Base-by-base conservation (phyloP, 2,329 filamentous ascomycete species). In the Rhinocladiella similis region DNA sequence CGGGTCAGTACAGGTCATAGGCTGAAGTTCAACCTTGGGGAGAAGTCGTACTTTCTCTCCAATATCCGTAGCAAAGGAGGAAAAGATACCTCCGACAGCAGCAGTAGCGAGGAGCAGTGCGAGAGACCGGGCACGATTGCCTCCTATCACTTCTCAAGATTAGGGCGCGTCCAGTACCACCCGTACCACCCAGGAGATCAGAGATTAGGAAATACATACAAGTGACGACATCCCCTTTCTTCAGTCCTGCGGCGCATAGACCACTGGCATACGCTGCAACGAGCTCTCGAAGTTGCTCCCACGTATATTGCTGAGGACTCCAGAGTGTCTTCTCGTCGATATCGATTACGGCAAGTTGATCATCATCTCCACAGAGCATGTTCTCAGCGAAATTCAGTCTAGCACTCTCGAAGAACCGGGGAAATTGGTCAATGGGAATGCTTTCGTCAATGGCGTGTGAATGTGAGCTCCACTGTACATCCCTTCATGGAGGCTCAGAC, bases 361-460 rank as follows among this genome's bases (percentile, higher is more conserved):
- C 19, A n/a, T 53, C 54, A 14, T 36, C 14, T 22, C 33, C 25
- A 10, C 18, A 16, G 39, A 59, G 25, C 18, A 56, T 42, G 18
- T 59, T 59, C 53, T 59, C 73, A 2, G 72, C 68, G 49, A 73
- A 74, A 56, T 74, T 75, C 50, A 75, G 60, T 12, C 59, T 45
- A 13, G 70, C 53, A 1, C 67, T 67, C 19, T 68, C 63, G 55
- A 75, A 77, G 61, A 74, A 77, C 9, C 63, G 59, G 1, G 71
- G 73, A 39, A 73, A 70, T 1, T 67, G 61, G 41, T 69, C 69
- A 63, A 76, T 73, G 7, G 22, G 22, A 7, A 25, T 25, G 22
- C 7, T 25, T 25, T 25, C 22, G 22, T 25, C 22, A 25, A 25
- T 25, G 7, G 22, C 22, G 22, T 25, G 22, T 25, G 22, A 25